Conservation (phyloP, 2,329 filamentous ascomycete species). For the Calonectria pseudoreteaudii region DNA sequence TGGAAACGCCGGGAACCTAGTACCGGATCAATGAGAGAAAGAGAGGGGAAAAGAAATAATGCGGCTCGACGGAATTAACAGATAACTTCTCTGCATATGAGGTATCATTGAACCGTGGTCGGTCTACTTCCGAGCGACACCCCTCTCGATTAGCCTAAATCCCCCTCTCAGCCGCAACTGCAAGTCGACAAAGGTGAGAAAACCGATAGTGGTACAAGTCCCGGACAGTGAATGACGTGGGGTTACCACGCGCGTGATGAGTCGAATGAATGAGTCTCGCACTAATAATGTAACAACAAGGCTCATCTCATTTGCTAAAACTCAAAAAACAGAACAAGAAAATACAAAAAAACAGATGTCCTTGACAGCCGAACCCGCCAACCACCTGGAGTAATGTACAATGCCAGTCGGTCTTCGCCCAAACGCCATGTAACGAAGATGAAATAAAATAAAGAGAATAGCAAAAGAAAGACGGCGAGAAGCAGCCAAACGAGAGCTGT, state of each 20-base stretch:
- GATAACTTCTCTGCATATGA: not conserved
- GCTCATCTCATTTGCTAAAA: conserved; percentile 25
- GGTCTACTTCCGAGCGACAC: not conserved
- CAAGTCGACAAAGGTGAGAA: not conserved
- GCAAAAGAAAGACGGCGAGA: not conserved
- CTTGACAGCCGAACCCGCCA: conserved; percentile 8
- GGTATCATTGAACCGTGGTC: not conserved
- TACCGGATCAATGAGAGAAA: not conserved
- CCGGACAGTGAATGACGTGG: not conserved
- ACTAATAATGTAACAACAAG: conserved; percentile 4
- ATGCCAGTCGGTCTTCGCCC: conserved; percentile 24
- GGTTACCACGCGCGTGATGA: not conserved
- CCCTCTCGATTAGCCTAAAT: not conserved
- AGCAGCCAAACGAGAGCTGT: not conserved
- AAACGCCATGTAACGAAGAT: conserved; percentile 17
- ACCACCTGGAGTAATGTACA: conserved; percentile 24
- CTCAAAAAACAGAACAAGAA: conserved; percentile 6
- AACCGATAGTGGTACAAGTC: not conserved
- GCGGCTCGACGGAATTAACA: not conserved
- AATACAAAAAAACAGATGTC: conserved; percentile 9
- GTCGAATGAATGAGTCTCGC: not conserved
- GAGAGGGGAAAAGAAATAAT: not conserved
- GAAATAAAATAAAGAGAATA: conserved; percentile 5
- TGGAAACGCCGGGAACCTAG: not conserved
- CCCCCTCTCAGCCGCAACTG: not conserved